Evolutionary conservation across 352 stramenopile genomes (phyloP), one percentile per base, ranked within the genome.

Genomic region (Phytophthora syringae): DNA sequence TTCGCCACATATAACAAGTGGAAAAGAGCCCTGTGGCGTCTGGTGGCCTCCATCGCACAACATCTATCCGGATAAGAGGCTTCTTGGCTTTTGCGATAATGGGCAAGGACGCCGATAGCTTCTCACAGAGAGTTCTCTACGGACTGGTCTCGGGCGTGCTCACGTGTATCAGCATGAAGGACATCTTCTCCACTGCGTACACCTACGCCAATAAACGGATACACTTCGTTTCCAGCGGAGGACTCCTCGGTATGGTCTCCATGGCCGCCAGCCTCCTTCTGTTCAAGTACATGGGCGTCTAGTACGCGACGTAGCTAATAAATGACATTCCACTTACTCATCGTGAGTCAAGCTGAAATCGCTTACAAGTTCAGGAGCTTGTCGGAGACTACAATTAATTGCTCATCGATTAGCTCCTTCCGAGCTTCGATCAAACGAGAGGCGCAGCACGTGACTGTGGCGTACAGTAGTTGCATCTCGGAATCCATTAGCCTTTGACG

Each of bases 141-240:
- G 94, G 92, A 11, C 21, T 98, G 7, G 89, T 98, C 36, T 81
- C 80, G 16, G 94, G 95, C 30, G 98, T 98, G 87, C 98, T 99
- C 92, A 78, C 97, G 7, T 88, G 89, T n/a, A 97, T 98, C 71
- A 90, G 76, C 39, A 60, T 97, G 25, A 92, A 93, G 58, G 92
- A 98, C 60, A 70, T 98, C n/a, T 72, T 98, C 32, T 93, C 93
- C n/a, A n/a, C n/a, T n/a, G n/a, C n/a, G n/a, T n/a, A n/a, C n/a
- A n/a, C n/a, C n/a, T n/a, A n/a, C n/a, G n/a, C n/a, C 45, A 80
- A 84, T 34, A 77, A 86, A 30, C 76, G 95, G 57, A 87, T 78
- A 15, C 75, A 88, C 20, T 77, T 95, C 40, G 85, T 97, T 3
- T 93, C 92, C 4, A 61, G 83, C 30, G 88, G 85, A 34, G 79